Conservation (phyloP, 139 green algal genomes). For the Haematococcus lacustris region DNA sequence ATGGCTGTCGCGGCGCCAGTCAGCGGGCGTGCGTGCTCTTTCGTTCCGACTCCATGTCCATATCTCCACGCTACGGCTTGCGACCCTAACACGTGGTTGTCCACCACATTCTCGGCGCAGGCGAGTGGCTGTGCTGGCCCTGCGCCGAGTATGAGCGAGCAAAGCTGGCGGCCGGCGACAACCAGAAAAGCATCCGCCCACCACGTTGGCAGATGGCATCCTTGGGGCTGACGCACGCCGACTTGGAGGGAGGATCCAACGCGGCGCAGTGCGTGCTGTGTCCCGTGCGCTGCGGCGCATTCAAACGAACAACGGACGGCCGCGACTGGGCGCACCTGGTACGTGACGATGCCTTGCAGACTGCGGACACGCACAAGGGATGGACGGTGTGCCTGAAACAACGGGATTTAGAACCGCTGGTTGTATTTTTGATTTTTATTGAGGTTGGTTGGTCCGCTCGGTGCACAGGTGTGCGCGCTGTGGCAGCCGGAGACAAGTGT, state of each 20-base stretch:
- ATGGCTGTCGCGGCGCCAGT: too few relatives aligned
- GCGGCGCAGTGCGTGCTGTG: constrained; percentile 65
- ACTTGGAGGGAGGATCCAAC: constrained; percentile 53
- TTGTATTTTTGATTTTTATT: too few relatives aligned
- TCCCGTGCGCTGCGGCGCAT: constrained; percentile 74
- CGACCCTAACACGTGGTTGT: too few relatives aligned
- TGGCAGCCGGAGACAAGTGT: constrained; percentile 49
- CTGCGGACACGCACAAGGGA: too few relatives aligned
- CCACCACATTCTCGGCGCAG: too few relatives aligned
- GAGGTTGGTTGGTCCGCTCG: too few relatives aligned
- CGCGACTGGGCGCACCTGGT: constrained; percentile 63
- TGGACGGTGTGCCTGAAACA: too few relatives aligned
- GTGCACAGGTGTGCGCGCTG: constrained; percentile 50
- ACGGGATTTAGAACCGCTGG: too few relatives aligned
- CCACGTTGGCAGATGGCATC: constrained; percentile 50
- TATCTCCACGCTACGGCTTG: too few relatives aligned
- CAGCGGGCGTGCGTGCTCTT: too few relatives aligned
- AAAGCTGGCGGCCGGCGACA: constrained; percentile 32
- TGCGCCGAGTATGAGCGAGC: constrained; percentile 67
- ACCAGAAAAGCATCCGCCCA: constrained; percentile 57
- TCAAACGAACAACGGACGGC: constrained; percentile 52
- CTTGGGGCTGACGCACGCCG: constrained; percentile 9
- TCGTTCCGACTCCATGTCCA: too few relatives aligned
- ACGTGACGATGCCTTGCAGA: constrained; percentile 10
- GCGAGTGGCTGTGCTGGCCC: constrained; percentile 87